These are phyloP conservation scores for Vigna nakashimae DNA, from an alignment of 306 rosid genomes.

Conservation along the genomic window DNA sequence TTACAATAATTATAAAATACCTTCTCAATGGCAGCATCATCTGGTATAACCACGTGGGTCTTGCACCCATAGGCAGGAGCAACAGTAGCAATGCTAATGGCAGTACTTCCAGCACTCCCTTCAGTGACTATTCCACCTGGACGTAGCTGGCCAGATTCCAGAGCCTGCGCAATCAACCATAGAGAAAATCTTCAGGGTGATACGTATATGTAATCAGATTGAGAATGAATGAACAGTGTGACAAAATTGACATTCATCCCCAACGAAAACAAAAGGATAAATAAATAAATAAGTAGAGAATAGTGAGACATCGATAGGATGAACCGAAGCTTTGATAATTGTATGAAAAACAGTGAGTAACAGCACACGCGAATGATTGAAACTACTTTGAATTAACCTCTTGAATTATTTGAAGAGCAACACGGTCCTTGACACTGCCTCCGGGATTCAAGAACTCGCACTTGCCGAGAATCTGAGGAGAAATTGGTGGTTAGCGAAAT, in stretches of 20 bases:
- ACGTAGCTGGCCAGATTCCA: constrained; percentile 70
- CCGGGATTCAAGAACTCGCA: constrained; percentile 98
- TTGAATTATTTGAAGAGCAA: constrained; percentile 80
- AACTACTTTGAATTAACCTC: constrained; percentile 52
- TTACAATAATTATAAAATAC: constrained; percentile 38
- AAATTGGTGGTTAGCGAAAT: background rate
- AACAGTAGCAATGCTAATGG: constrained; percentile 91
- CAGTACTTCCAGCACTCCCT: constrained; percentile 97
- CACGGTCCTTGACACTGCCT: constrained; percentile 95
- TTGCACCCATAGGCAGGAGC: constrained; percentile 95
- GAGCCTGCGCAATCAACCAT: constrained; percentile 62
- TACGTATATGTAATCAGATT: background rate
- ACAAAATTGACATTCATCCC: background rate
- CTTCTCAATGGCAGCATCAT: constrained; percentile 96
- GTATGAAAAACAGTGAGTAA: background rate
- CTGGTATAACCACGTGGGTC: constrained; percentile 90
- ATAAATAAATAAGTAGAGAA: no score
- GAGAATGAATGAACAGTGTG: background rate
- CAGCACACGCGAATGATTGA: background rate
- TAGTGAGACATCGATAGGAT: background rate
- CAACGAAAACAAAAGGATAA: background rate
- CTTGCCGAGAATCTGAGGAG: constrained; percentile 79
- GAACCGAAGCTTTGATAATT: background rate
- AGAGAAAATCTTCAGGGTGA: background rate
- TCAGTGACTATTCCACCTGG: constrained; percentile 89